These are phyloP conservation scores for Plasmodium gonderi DNA, from an alignment of 169 alveolate genomes.

Conservation along the genomic window DNA sequence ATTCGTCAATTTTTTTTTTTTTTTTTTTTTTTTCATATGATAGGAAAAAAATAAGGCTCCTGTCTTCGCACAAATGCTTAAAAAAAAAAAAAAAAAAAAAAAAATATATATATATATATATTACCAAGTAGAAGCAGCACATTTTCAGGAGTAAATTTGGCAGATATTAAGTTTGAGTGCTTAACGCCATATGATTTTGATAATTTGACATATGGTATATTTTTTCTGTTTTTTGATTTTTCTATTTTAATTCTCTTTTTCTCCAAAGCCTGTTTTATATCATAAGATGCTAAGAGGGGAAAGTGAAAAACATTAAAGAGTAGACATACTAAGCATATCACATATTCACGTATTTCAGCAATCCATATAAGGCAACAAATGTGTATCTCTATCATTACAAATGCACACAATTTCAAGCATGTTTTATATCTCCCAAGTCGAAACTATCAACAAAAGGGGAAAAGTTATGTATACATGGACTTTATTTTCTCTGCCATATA, in stretches of 20 bases:
- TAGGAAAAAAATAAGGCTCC: neutral
- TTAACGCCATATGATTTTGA: slow-evolving; percentile 71
- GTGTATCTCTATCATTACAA: neutral
- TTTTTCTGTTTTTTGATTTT: neutral
- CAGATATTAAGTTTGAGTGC: slow-evolving; percentile 64
- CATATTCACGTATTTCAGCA: neutral
- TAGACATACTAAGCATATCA: too few relatives aligned
- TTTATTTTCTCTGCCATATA: too few relatives aligned
- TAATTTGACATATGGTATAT: slow-evolving; percentile 53
- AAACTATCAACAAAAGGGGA: too few relatives aligned
- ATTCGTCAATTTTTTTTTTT: too few relatives aligned
- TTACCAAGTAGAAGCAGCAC: slow-evolving; percentile 69
- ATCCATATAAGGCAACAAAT: neutral
- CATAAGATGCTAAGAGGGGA: slow-evolving; percentile 31
- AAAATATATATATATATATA: neutral
- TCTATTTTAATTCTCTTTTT: slow-evolving; percentile 39
- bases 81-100: neutral
- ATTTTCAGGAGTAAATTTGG: slow-evolving; percentile 72
- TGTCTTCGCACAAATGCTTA: neutral
- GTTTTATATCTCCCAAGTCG: too few relatives aligned
- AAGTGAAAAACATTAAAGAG: neutral
- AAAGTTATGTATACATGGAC: too few relatives aligned
- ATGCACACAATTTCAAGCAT: neutral
- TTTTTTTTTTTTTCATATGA: too few relatives aligned
- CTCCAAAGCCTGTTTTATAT: slow-evolving; percentile 15